phyloP scores from a whole-genome alignment of 768 basidiomycete genomes.

The Collybiopsis confluens region DNA sequence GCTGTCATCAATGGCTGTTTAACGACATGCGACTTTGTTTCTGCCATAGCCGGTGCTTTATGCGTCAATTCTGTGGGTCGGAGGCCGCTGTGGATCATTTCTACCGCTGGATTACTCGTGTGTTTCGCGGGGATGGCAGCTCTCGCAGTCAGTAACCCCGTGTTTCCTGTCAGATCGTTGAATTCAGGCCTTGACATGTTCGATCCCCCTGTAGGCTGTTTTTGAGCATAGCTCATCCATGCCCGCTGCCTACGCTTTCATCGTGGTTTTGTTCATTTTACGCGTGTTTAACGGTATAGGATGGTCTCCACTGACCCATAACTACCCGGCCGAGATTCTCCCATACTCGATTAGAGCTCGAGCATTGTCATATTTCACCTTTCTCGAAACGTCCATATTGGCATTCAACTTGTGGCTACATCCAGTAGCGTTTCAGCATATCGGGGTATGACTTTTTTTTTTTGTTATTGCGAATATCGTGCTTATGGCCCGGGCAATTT shows the following conservation, averaged over 20 bases:
- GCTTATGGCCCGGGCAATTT: neutral
- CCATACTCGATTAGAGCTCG: neutral
- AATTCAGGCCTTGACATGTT: neutral
- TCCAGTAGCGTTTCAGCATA: conserved; percentile 1
- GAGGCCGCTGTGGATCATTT: conserved; percentile 3
- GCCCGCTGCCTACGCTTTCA: neutral
- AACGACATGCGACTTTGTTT: conserved; percentile 5
- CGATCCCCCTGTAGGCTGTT: neutral
- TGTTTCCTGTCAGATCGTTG: no score
- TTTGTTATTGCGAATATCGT: neutral
- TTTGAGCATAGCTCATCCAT: neutral
- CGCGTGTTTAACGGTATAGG: conserved; percentile 3
- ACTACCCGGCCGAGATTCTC: conserved; percentile 2
- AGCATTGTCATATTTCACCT: conserved; percentile 3
- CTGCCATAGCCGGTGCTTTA: neutral
- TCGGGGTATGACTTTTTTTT: neutral
- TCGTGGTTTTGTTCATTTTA: conserved; percentile 2
- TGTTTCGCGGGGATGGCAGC: conserved; percentile 1
- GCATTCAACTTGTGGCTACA: conserved; percentile 3
- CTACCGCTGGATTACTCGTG: conserved; percentile 1
- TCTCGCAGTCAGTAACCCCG: conserved; percentile 1
- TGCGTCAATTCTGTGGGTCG: conserved; percentile 3
- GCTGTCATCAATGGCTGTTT: conserved; percentile 1
- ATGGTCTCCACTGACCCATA: conserved; percentile 1
- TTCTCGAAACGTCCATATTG: conserved; percentile 1